These are phyloP conservation scores for Malus domestica DNA, from an alignment of 306 rosid species.

Conservation along the genomic window DNA sequence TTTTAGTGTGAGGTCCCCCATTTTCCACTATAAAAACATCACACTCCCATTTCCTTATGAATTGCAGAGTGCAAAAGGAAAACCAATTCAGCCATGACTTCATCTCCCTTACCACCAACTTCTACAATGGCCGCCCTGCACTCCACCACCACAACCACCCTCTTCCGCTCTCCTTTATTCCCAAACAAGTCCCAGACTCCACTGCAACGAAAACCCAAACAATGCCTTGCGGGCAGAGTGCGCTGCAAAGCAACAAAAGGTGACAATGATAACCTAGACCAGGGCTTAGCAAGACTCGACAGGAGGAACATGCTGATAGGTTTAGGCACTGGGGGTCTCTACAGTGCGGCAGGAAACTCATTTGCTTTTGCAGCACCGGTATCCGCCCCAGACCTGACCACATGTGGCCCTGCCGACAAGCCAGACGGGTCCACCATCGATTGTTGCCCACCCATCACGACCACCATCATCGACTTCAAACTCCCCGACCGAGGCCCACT, in stretches of 20 bases:
- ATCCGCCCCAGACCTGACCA: constrained; percentile 33
- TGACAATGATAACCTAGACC: not conserved
- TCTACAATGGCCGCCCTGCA: not conserved
- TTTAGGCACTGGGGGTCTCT: constrained; percentile 40
- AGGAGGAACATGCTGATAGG: constrained; percentile 39
- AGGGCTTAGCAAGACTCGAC: not conserved
- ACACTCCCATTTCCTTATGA: not conserved
- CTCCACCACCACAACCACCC: not conserved
- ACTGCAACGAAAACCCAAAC: not conserved
- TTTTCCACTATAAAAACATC: not conserved
- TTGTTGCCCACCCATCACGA: constrained; percentile 60
- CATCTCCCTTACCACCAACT: not conserved
- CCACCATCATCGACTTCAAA: constrained; percentile 36
- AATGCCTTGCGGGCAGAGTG: not conserved
- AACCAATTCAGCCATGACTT: not conserved
- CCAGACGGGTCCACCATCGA: constrained; percentile 28
- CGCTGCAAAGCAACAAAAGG: constrained; percentile 1
- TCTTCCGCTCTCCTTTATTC: not conserved
- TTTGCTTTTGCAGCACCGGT: constrained; percentile 51
- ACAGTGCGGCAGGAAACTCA: constrained; percentile 30
- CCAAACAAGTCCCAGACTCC: not conserved
- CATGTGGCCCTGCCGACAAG: constrained; percentile 44
- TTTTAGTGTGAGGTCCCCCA: not conserved
- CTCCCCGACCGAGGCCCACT: constrained; percentile 2
- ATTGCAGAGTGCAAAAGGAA: not conserved